These are phyloP conservation scores for Primulina huaijiensis DNA, from an alignment of 257 asterid genomes.

Conservation along the genomic window DNA sequence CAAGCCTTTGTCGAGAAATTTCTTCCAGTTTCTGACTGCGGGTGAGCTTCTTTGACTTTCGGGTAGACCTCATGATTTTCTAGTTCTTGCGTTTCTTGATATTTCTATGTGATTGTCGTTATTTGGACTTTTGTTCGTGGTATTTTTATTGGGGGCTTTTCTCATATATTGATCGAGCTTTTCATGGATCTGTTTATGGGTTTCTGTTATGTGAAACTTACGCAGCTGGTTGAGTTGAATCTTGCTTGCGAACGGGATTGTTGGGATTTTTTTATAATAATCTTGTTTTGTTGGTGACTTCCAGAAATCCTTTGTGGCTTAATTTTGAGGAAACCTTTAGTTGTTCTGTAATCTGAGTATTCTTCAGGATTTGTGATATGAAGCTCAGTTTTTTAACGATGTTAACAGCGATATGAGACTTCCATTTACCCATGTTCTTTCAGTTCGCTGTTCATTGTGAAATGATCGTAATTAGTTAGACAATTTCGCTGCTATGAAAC, in stretches of 20 bases:
- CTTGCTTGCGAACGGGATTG: not conserved
- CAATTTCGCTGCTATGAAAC: not conserved
- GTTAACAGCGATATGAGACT: slow-evolving; percentile 1
- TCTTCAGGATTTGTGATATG: slow-evolving; percentile 3
- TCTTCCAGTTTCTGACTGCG: slow-evolving; percentile 14
- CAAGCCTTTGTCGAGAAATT: slow-evolving; percentile 43
- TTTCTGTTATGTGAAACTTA: slow-evolving; percentile 6
- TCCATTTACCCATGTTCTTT: slow-evolving; percentile 12
- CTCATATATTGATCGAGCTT: not conserved
- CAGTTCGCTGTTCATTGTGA: slow-evolving; percentile 11
- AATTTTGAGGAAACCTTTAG: no score
- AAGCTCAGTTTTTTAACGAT: not conserved
- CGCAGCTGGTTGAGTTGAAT: not conserved
- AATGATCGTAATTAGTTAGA: not conserved
- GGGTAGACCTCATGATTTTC: slow-evolving; percentile 5
- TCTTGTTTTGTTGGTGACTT: no score
- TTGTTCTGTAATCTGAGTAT: no score
- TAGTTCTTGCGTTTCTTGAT: not conserved
- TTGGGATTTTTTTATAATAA: no score
- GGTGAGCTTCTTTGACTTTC: slow-evolving; percentile 41
- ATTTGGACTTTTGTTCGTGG: slow-evolving; percentile 6
- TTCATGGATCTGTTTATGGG: slow-evolving; percentile 22
- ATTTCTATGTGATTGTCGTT: slow-evolving; percentile 8
- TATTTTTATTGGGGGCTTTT: slow-evolving; percentile 25
- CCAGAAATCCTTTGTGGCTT: no score